Conservation (phyloP, 1,139 yeast genomes). For the Taiozyma onychis region DNA sequence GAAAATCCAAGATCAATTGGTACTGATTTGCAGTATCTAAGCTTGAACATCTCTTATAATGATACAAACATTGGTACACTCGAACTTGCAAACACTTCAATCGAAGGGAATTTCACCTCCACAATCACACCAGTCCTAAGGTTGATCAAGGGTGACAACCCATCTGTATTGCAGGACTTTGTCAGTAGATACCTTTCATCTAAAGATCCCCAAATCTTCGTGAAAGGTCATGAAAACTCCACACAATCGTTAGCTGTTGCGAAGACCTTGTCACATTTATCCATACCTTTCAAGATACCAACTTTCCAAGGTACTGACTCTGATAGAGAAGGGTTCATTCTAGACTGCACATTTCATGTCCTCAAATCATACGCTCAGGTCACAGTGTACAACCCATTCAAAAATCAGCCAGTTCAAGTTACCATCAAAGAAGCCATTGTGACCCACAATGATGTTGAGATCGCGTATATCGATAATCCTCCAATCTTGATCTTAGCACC, state of each 20-base stretch:
- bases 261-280: slow-evolving; percentile 16
- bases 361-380: slow-evolving; percentile 47
- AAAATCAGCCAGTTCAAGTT: slow-evolving; percentile 36
- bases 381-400: slow-evolving; percentile 45
- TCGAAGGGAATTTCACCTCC: slow-evolving; percentile 20
- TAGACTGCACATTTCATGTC: slow-evolving; percentile 45
- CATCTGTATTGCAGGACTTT: slow-evolving; percentile 20
- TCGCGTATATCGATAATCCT: slow-evolving; percentile 39
- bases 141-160: slow-evolving; percentile 7
- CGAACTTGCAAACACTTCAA: slow-evolving; percentile 24
- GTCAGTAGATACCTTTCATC: slow-evolving; percentile 30
- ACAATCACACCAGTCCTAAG: slow-evolving; percentile 16
- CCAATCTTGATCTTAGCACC: slow-evolving; percentile 39
- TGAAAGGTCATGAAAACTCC: slow-evolving; percentile 21
- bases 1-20: slow-evolving; percentile 33
- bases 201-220: slow-evolving; percentile 16
- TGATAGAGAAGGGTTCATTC: slow-evolving; percentile 27
- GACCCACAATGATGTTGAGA: slow-evolving; percentile 35
- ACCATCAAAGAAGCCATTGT: slow-evolving; percentile 42
- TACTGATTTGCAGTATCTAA: slow-evolving; percentile 21
- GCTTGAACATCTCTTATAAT: slow-evolving; percentile 8
- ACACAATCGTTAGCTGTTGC: slow-evolving; percentile 17
- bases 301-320: slow-evolving; percentile 1
- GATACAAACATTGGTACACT: slow-evolving; percentile 24
- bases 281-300: slow-evolving; percentile 22